These are phyloP conservation scores for Alloteropsis angusta DNA, from an alignment of 202 grass and related monocot genomes.

Conservation along the genomic window DNA sequence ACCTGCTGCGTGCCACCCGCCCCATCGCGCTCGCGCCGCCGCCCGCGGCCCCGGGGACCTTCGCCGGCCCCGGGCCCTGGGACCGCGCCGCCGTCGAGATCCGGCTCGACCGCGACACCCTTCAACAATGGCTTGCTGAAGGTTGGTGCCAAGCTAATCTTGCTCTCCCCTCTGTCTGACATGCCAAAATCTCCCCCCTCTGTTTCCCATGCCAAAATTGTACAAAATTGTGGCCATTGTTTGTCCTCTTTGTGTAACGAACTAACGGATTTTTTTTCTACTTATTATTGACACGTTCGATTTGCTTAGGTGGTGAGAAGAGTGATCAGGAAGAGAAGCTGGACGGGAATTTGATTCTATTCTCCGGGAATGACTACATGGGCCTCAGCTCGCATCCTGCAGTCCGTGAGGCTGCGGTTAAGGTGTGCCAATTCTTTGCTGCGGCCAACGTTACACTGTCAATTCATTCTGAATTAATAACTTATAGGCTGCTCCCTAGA, in stretches of 20 bases:
- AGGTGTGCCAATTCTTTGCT: slow-evolving; percentile 32
- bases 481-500: slow-evolving; percentile 26
- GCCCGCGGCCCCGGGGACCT: slow-evolving; percentile 19
- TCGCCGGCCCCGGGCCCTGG: slow-evolving; percentile 52
- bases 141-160: slow-evolving; percentile 16
- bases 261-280: not conserved
- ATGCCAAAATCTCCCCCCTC: not conserved
- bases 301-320: slow-evolving; percentile 32
- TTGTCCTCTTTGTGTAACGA: not conserved
- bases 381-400: slow-evolving; percentile 74
- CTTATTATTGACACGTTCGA: not conserved
- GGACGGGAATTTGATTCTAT: slow-evolving; percentile 49
- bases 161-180: not conserved
- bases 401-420: slow-evolving; percentile 49
- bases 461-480: not conserved
- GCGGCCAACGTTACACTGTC: not conserved
- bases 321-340: slow-evolving; percentile 7
- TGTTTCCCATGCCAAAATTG: not conserved
- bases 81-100: slow-evolving; percentile 69
- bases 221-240: not conserved
- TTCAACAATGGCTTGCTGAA: slow-evolving; percentile 61
- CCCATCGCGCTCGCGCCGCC: slow-evolving; percentile 40
- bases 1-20: slow-evolving; percentile 62
- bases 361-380: slow-evolving; percentile 83
- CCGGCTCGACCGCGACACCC: slow-evolving; percentile 33